Base-by-base conservation (phyloP, 208 protist genomes). In the Endotrypanum monterogeii region DNA sequence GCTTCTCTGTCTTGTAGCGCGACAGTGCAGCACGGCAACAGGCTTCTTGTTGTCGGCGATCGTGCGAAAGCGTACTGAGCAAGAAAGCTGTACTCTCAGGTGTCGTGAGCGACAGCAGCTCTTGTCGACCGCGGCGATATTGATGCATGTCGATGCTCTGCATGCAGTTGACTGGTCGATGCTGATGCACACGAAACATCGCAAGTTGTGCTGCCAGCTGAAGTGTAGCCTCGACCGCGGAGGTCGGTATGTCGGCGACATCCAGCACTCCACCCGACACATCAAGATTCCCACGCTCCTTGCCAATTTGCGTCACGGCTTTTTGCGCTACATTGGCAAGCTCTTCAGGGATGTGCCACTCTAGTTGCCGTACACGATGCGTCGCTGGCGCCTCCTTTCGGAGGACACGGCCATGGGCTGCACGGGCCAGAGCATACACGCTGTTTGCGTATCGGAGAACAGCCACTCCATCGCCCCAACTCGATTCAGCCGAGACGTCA, bases 391-490 rank as follows among this genome's bases (percentile, higher is more conserved):
- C 51, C 28, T 69, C 84, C 68, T 70, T 82, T 71, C 70, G 71
- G 2, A 83, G 66, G 52, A 67, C 57, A 60, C 69, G 52, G 35
- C 74, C 76, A 65, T 78, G 78, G 20, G 71, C 72, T 55, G 78
- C 83, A 80, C 73, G 79, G 75, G 52, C 84, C 62, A 85, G 79
- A 32, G 93, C 79, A 55, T 84, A 90, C 5, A 96, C 90, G 65
- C 91, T 84, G 39, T 92, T 78, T 25, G 84, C 76, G 76, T 94
- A 96, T 4, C 89, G 87, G 18, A 82, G 84, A 50, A 96, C 89
- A 18, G 85, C 85, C 14, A 74, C 79, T 41, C 80, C 85, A 51
- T 94, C 92, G 23, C 88, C 86, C 90, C 91, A 96, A 61, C 87
- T 90, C 68, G 91, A 77, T 73, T 98, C 94, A 48, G 89, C 88